phyloP scores from a whole-genome alignment of 75 land plant genomes.

The Gnetum montanum region DNA sequence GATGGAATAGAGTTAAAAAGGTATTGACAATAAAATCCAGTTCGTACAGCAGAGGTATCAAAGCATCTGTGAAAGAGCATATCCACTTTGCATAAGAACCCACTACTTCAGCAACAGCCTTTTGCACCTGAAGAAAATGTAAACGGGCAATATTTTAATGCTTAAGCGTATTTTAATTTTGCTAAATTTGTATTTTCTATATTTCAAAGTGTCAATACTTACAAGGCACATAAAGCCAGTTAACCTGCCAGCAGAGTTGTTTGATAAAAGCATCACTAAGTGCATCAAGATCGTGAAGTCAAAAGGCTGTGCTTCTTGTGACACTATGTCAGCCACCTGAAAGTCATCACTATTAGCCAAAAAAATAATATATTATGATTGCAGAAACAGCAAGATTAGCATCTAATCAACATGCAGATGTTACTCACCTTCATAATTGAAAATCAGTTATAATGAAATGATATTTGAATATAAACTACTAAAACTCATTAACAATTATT shows the following conservation, averaged over 20 bases:
- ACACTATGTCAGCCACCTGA: constrained; percentile 73
- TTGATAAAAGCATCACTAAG: constrained; percentile 52
- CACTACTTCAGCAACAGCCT: constrained; percentile 90
- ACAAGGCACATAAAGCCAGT: constrained; percentile 69
- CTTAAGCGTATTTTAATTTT: too few species aligned
- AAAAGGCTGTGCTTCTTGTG: constrained; percentile 56
- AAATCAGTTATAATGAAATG: background rate
- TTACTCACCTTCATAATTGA: background rate
- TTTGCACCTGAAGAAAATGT: constrained; percentile 65
- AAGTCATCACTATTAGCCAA: too few species aligned
- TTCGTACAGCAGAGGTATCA: constrained; percentile 66
- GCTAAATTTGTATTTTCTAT: too few species aligned
- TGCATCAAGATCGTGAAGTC: constrained; percentile 64
- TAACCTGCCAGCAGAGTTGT: constrained; percentile 18
- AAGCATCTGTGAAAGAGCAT: constrained; percentile 23
- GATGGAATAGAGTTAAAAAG: too few species aligned
- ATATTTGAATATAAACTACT: background rate
- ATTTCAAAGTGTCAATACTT: too few species aligned
- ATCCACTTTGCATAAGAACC: constrained; percentile 91
- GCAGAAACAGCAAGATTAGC: background rate
- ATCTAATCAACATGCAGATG: background rate
- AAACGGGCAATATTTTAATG: background rate
- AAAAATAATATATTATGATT: too few species aligned
- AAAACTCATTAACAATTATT: background rate
- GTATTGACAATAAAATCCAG: too few species aligned